phyloP scores from a whole-genome alignment of 116 monocot species.

The Phalaenopsis hybrid region DNA sequence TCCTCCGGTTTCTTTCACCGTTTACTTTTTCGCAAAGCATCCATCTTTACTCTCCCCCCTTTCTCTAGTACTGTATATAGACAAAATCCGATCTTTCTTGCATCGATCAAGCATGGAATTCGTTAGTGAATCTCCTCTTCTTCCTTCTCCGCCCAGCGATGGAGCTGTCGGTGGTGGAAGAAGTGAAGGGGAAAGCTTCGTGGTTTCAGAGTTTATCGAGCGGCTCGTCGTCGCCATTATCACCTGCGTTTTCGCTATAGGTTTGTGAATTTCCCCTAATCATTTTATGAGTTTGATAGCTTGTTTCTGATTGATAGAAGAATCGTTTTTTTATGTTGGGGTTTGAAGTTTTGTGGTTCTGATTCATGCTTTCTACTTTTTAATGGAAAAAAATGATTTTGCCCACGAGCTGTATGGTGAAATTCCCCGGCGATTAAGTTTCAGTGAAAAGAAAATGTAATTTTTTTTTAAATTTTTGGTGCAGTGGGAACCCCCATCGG shows the following conservation, averaged over 20 bases:
- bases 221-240: slow-evolving; percentile 24
- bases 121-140: slow-evolving; percentile 10
- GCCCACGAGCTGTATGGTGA: background rate
- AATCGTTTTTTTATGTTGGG: background rate
- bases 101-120: slow-evolving; percentile 14
- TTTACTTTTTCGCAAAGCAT: background rate
- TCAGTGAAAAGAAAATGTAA: background rate
- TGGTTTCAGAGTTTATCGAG: slow-evolving; percentile 15
- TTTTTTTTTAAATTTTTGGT: background rate
- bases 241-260: slow-evolving; percentile 38
- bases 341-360: background rate
- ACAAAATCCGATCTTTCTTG: background rate
- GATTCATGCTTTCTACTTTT: background rate
- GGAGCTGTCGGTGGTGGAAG: background rate
- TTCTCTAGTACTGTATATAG: slow-evolving; percentile 1
- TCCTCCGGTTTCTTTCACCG: background rate
- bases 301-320: background rate
- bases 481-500: slow-evolving; percentile 40
- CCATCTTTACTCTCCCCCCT: background rate
- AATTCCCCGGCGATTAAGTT: background rate
- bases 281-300: background rate
- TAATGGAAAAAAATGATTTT: background rate
- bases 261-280: slow-evolving; percentile 3
- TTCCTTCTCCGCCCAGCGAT: background rate
- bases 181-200: slow-evolving; percentile 5